Conservation (phyloP, 495 filamentous ascomycete species). For the Aspergillus avenaceus region DNA sequence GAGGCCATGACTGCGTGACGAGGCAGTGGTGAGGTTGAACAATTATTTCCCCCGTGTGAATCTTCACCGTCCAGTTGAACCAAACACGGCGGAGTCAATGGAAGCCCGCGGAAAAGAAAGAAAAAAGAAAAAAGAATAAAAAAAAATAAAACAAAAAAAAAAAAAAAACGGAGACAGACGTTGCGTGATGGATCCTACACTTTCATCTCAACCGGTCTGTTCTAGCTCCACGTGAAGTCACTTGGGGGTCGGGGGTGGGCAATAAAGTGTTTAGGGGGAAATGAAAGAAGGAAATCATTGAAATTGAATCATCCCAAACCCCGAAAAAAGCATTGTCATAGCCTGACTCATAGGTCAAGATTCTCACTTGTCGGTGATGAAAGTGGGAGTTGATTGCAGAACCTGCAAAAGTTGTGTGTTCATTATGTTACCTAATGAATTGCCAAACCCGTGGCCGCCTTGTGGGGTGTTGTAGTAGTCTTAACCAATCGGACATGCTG, state of each 20-base stretch:
- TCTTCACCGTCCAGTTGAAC: too few relatives aligned
- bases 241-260: too few relatives aligned
- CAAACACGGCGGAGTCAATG: neutral
- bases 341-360: neutral
- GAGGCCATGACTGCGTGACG: neutral
- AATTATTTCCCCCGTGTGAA: too few relatives aligned
- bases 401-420: neutral
- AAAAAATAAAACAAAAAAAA: neutral
- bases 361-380: too few relatives aligned
- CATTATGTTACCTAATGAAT: neutral
- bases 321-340: neutral
- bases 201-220: neutral
- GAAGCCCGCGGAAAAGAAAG: neutral
- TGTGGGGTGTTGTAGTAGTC: neutral
- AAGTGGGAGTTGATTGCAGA: neutral
- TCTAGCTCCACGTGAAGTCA: neutral
- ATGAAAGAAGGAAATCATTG: neutral
- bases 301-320: neutral
- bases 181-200: neutral
- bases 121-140: neutral
- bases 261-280: neutral
- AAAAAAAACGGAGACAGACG: neutral
- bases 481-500: neutral
- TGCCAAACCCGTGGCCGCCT: neutral
- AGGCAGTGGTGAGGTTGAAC: too few relatives aligned